Conservation (phyloP, 192 early-diverging fungal species). For the Coemansia sp. region DNA sequence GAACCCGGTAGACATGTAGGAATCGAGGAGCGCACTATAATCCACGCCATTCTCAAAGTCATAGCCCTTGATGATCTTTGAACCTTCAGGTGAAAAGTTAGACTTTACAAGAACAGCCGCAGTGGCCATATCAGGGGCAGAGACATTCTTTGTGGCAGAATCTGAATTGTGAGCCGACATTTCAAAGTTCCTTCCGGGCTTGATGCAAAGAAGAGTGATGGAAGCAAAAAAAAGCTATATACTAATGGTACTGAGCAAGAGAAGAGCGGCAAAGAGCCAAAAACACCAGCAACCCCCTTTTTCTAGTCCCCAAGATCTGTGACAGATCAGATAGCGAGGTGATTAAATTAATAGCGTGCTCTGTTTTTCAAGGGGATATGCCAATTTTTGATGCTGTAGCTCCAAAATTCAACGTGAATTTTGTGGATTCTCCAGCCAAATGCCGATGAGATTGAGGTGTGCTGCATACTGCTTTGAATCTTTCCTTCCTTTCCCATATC, state of each 20-base stretch:
- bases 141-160: background rate
- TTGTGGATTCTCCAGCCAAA: background rate
- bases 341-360: background rate
- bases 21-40: conserved; percentile 68
- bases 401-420: background rate
- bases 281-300: too few relatives aligned
- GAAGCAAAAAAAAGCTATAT: background rate
- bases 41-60: conserved; percentile 90
- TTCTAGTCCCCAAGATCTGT: too few relatives aligned
- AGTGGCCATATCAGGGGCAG: conserved; percentile 40
- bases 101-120: conserved; percentile 73
- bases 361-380: too few relatives aligned
- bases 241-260: background rate
- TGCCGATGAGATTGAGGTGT: too few relatives aligned
- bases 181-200: background rate
- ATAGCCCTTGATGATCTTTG: conserved; percentile 73
- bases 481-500: conserved; percentile 37
- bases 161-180: conserved; percentile 13
- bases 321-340: background rate
- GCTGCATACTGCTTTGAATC: conserved; percentile 9
- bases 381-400: background rate
- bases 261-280: background rate
- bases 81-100: conserved; percentile 65
- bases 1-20: conserved; percentile 84
- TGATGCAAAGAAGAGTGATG: background rate